phyloP scores from a whole-genome alignment of 306 rosid genomes.

The Castanospermum australe region DNA sequence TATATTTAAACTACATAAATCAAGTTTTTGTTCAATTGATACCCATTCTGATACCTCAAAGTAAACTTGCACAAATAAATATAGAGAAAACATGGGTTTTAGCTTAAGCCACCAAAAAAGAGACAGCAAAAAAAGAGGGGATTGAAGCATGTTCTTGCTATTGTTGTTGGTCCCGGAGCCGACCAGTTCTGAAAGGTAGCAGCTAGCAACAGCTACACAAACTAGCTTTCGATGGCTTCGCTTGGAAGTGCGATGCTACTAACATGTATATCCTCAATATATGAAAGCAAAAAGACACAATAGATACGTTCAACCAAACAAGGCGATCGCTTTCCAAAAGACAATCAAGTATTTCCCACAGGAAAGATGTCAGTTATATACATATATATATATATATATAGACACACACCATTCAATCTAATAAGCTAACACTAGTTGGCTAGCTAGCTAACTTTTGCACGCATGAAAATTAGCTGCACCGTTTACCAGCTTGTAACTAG shows the following conservation, averaged over 20 bases:
- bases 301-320: constrained; percentile 7
- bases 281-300: not conserved
- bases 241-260: not conserved
- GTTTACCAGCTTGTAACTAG: constrained; percentile 3
- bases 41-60: not conserved
- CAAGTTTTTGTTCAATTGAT: not conserved
- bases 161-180: not conserved
- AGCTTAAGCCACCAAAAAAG: constrained; percentile 2
- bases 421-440: not conserved
- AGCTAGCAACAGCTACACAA: not conserved
- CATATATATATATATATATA: too few species aligned
- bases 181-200: not conserved
- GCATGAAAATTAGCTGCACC: constrained; percentile 15
- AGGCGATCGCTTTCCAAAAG: constrained; percentile 21
- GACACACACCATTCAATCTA: not conserved
- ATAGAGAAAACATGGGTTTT: constrained; percentile 17
- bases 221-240: not conserved
- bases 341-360: not conserved
- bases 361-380: not conserved
- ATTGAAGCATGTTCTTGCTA: constrained; percentile 4
- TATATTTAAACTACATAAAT: not conserved
- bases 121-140: not conserved
- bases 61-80: constrained; percentile 13
- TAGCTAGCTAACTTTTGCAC: constrained; percentile 9
- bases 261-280: not conserved